Conservation (phyloP, 2,329 filamentous ascomycete genomes). For the Alternaria conjuncta region DNA sequence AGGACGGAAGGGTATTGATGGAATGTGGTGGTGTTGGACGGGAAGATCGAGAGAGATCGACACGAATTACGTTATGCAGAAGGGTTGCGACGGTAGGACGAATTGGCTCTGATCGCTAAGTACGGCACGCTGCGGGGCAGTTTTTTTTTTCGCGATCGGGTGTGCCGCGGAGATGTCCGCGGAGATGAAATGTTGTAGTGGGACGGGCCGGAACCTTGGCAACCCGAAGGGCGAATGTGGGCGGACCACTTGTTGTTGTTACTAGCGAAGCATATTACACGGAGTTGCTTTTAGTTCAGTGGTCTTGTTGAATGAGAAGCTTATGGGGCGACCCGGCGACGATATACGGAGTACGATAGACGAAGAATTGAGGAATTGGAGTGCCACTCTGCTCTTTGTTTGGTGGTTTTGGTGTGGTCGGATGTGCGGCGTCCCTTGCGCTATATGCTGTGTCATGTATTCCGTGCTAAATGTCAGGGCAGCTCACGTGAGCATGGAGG, state of each 20-base stretch:
- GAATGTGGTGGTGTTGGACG: background rate
- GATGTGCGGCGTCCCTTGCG: background rate
- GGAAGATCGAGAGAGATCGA: background rate
- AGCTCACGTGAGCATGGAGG: background rate
- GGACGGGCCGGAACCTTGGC: background rate
- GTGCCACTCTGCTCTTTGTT: background rate
- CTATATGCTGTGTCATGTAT: background rate
- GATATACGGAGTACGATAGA: background rate
- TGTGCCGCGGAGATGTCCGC: background rate
- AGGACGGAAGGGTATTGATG: slow-evolving; percentile 22
- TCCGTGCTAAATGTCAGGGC: rapidly evolving
- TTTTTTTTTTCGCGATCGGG: background rate
- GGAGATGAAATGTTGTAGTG: background rate
- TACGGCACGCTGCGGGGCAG: background rate
- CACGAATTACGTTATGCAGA: background rate
- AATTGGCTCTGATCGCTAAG: background rate
- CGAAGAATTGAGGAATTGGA: background rate
- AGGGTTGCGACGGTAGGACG: background rate
- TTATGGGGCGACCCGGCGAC: background rate
- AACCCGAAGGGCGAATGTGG: background rate
- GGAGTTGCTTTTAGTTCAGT: background rate
- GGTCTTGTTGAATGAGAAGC: background rate
- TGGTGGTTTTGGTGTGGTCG: background rate
- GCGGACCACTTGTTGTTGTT: background rate
- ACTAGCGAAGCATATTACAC: slow-evolving; percentile 1